Percentiles rank a stretch among this genome's conserved stretches.
Evolutionary conservation across 1,284 basidiomycete species (phyloP).

Genomic region (Puccinia triticina): DNA sequence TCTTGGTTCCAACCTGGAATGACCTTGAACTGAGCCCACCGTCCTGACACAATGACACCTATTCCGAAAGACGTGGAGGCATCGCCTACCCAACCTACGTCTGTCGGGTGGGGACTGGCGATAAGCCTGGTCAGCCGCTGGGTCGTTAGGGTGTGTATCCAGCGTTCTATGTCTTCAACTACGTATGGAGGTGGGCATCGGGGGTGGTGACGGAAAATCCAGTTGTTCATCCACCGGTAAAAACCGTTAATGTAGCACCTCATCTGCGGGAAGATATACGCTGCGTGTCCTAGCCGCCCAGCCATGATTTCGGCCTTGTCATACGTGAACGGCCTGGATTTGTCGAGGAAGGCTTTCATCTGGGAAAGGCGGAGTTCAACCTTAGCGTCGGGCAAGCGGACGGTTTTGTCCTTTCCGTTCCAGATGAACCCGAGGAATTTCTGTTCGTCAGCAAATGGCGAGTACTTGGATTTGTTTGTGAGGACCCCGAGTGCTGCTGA

Average conservation of each 20-base stretch:
- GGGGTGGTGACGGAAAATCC: too few species aligned
- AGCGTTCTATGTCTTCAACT: too few species aligned
- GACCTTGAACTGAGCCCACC: conserved; percentile 5
- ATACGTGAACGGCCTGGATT: background rate
- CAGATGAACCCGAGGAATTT: too few species aligned
- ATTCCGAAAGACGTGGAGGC: conserved; percentile 22
- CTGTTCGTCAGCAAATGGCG: background rate
- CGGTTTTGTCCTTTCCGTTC: too few species aligned
- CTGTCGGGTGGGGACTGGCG: too few species aligned
- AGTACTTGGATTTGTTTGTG: conserved; percentile 10
- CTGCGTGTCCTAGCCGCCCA: too few species aligned
- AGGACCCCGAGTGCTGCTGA: conserved; percentile 8
- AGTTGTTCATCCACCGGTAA: too few species aligned
- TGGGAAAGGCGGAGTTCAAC: background rate
- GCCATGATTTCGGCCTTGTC: background rate
- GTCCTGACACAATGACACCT: background rate
- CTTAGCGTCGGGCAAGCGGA: too few species aligned
- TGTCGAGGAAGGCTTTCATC: background rate
- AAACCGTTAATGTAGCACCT: conserved; percentile 8
- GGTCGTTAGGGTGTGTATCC: too few species aligned
- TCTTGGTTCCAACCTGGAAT: conserved; percentile 1
- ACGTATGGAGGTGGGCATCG: too few species aligned
- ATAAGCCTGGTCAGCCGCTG: too few species aligned
- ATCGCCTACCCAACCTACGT: too few species aligned
- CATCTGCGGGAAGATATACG: background rate